phyloP scores from a whole-genome alignment of 257 asterid genomes.

The Ocimum tenuiflorum region DNA sequence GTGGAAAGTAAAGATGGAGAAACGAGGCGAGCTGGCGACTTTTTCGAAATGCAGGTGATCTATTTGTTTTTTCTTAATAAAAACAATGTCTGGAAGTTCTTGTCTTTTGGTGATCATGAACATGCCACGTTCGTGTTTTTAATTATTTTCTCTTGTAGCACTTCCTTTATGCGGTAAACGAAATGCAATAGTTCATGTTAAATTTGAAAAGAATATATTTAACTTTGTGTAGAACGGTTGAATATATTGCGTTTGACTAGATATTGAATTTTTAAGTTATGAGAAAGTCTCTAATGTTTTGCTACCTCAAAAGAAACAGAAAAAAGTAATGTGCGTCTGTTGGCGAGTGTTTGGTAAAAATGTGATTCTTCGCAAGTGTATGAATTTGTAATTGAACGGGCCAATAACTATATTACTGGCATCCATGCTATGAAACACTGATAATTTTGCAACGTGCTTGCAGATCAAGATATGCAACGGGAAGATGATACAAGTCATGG shows the following conservation, averaged over 20 bases:
- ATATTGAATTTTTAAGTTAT: not conserved
- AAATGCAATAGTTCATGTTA: not conserved
- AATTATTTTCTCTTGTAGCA: not conserved
- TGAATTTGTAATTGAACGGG: not conserved
- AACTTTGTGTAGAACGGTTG: not conserved
- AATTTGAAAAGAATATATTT: not conserved
- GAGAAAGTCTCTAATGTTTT: not conserved
- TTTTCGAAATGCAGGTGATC: conserved; percentile 82
- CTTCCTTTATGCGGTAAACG: not conserved
- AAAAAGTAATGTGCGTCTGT: not conserved
- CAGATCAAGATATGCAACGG: conserved; percentile 99
- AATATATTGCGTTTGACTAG: not conserved
- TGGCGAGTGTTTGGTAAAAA: too few relatives aligned
- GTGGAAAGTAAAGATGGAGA: conserved; percentile 48
- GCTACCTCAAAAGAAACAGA: not conserved
- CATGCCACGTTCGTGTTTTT: not conserved
- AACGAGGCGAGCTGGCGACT: conserved; percentile 57
- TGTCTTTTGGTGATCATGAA: not conserved
- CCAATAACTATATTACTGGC: not conserved
- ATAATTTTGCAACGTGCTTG: conserved; percentile 24
- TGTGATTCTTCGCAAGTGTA: not conserved
- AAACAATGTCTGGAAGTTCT: not conserved
- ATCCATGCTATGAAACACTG: conserved; percentile 4
- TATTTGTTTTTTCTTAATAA: too few relatives aligned
- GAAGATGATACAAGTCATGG: conserved; percentile 73